These are phyloP conservation scores for Sungouiozyma ichnusensis DNA, from an alignment of 805 yeast genomes.

Conservation along the genomic window DNA sequence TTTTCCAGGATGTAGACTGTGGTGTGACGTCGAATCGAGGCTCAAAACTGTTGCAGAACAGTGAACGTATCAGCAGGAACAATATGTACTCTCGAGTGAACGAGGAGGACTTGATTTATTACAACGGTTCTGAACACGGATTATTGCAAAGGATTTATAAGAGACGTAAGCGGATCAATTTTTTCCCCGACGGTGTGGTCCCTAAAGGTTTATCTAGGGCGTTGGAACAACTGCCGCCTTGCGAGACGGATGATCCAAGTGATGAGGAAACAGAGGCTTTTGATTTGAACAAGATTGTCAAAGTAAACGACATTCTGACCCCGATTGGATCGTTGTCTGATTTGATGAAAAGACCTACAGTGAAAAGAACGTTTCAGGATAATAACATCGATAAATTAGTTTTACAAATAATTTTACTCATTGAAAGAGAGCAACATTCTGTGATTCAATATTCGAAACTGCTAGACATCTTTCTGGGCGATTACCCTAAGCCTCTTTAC, in stretches of 20 bases:
- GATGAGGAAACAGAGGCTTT: conserved; percentile 31
- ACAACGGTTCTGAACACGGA: conserved; percentile 29
- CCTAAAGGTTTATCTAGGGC: conserved; percentile 2
- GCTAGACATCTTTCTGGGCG: conserved; percentile 76
- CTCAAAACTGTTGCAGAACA: conserved; percentile 42
- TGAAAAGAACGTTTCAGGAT: conserved; percentile 54
- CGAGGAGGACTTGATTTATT: conserved; percentile 24
- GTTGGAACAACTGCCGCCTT: conserved; percentile 2
- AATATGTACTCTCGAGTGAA: conserved; percentile 27
- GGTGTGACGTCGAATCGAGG: conserved; percentile 44
- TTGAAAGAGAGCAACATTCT: conserved; percentile 71
- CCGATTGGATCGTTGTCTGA: conserved; percentile 81
- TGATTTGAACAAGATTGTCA: conserved; percentile 39
- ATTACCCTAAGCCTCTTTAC: conserved; percentile 59
- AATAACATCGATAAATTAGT: conserved; percentile 52
- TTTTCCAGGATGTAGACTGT: conserved; percentile 17
- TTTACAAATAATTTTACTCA: conserved; percentile 59
- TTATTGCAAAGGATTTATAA: conserved; percentile 19
- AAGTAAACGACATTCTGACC: conserved; percentile 50
- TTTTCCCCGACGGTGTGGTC: conserved; percentile 4
- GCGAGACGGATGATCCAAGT: too few relatives aligned
- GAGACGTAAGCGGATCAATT: conserved; percentile 21
- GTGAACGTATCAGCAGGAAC: conserved; percentile 37
- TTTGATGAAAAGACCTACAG: conserved; percentile 56
- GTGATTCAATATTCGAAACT: conserved; percentile 63